Conservation (phyloP, 768 basidiomycete genomes). For the Coprinopsis marcescibilis region DNA sequence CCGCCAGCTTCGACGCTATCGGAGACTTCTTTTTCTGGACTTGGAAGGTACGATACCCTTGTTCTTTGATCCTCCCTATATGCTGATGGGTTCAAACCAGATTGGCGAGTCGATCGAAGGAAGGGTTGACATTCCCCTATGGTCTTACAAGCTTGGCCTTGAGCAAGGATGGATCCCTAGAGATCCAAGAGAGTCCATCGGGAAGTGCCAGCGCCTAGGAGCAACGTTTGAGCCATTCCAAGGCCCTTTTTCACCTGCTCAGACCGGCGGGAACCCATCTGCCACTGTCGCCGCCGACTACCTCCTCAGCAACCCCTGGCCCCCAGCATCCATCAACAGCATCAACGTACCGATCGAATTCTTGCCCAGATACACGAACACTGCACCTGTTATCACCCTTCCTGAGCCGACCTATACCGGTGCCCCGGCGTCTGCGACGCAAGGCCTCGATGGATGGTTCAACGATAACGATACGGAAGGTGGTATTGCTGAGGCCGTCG, state of each 20-base stretch:
- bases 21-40: conserved; percentile 43
- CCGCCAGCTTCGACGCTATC: conserved; percentile 41
- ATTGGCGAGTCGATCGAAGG: conserved; percentile 41
- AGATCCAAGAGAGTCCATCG: conserved; percentile 61
- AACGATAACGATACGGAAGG: conserved; percentile 32
- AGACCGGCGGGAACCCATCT: conserved; percentile 53
- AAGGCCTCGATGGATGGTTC: conserved; percentile 40
- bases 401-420: conserved; percentile 25
- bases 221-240: conserved; percentile 22
- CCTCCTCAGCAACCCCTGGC: conserved; percentile 42
- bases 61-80: neutral
- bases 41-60: conserved; percentile 49
- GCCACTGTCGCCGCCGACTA: conserved; percentile 30
- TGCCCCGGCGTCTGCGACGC: conserved; percentile 29
- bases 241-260: conserved; percentile 44
- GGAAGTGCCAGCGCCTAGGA: conserved; percentile 65
- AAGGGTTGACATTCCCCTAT: conserved; percentile 28
- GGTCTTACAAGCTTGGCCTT: conserved; percentile 42
- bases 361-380: conserved; percentile 57
- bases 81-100: conserved; percentile 12
- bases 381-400: conserved; percentile 49
- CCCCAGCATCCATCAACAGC: conserved; percentile 44
- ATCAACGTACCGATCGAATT: conserved; percentile 32
- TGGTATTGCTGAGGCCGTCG: conserved; percentile 32
- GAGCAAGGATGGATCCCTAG: conserved; percentile 70